Base-by-base conservation (phyloP, 176 grass and related monocot species). In the Ensete ventricosum region DNA sequence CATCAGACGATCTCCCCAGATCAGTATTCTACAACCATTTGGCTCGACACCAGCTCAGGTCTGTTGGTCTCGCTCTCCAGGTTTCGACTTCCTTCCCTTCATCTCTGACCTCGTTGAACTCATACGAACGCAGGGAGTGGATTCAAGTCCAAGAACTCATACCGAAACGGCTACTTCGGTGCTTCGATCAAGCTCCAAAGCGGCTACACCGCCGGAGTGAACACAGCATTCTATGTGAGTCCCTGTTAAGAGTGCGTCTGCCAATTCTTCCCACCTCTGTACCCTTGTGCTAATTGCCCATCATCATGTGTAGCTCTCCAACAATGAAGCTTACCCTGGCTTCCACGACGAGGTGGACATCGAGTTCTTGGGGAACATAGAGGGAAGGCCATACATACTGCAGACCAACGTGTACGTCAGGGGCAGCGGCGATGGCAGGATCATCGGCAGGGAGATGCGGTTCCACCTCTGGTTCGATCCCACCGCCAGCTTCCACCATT, bases 311-410 rank as follows among this genome's bases (percentile, higher is more conserved):
- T 25, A 89, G 81, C 74, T 89, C 1, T 93, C 90, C 4, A 93
- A 93, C 81, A 74, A 73, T 49, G 70, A 93, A 75, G 90, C 78
- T 9, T 81, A 89, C 62, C 90, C 87, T 0, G 87, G 91, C 2
- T 82, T 60, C 73, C 91, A 89, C 73, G 90, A 93, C 60, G 90
- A 89, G 76, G 84, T 89, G 11, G 87, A 93, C 74, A 89, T 93
- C 43, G 87, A 93, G 71, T 85, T 93, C 29, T 52, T 93, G 26
- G 84, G 91, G 21, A 93, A 87, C 1, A 83, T 81, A 14, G 84
- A 84, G 0, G 85, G 87, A 0, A 49, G 26, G 53, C 91, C 91
- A 4, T 89, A 93, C 82, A 85, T 83, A 1, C 55, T 93, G 85
- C 91, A 89, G 82, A 93, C 90, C 2, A 93, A 93, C 67, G 84